Evolutionary conservation across 2,329 filamentous ascomycete species (phyloP).

Genomic region (Leptosphaerulina australis): DNA sequence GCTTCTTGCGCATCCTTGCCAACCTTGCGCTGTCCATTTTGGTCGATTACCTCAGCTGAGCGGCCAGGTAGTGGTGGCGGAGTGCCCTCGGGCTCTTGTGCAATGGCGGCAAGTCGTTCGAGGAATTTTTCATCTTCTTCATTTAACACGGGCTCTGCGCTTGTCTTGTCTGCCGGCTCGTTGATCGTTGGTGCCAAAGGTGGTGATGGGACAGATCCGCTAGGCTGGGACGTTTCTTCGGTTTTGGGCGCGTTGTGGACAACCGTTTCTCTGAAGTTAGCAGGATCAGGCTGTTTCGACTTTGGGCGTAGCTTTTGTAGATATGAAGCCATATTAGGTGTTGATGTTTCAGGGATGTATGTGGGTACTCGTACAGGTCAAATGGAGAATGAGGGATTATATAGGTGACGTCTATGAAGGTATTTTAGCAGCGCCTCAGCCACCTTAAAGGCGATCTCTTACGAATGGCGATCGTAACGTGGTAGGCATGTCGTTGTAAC

Average conservation of each 20-base stretch:
- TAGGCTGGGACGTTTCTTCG: slow-evolving; percentile 32
- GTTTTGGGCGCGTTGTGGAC: slow-evolving; percentile 17
- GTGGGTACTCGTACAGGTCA: slow-evolving; percentile 4
- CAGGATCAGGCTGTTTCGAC: slow-evolving; percentile 37
- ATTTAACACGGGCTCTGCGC: slow-evolving; percentile 57
- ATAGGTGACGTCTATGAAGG: slow-evolving; percentile 2
- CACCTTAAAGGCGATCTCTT: slow-evolving; percentile 20
- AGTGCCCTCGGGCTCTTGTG: slow-evolving; percentile 47
- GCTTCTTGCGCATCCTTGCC: slow-evolving; percentile 55
- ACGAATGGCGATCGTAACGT: slow-evolving; percentile 21
- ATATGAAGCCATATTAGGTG: slow-evolving; percentile 37
- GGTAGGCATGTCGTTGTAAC: slow-evolving; percentile 32
- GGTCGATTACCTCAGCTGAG: slow-evolving; percentile 41
- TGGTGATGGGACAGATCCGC: slow-evolving; percentile 21
- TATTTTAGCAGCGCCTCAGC: slow-evolving; percentile 5
- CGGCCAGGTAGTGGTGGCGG: slow-evolving; percentile 52
- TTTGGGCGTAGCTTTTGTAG: slow-evolving; percentile 44
- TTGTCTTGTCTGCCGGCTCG: slow-evolving; percentile 37
- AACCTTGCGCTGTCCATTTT: slow-evolving; percentile 42
- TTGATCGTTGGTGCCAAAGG: slow-evolving; percentile 31
- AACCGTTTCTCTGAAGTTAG: slow-evolving; percentile 19
- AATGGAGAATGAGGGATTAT: neutral
- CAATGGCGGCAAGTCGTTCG: slow-evolving; percentile 56
- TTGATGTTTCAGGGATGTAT: slow-evolving; percentile 6
- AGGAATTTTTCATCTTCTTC: slow-evolving; percentile 67